A percentile compares a stretch with the other conserved stretches of the same genome.
Conservation (phyloP, 2,329 filamentous ascomycete species). For the Xylaria digitata region DNA sequence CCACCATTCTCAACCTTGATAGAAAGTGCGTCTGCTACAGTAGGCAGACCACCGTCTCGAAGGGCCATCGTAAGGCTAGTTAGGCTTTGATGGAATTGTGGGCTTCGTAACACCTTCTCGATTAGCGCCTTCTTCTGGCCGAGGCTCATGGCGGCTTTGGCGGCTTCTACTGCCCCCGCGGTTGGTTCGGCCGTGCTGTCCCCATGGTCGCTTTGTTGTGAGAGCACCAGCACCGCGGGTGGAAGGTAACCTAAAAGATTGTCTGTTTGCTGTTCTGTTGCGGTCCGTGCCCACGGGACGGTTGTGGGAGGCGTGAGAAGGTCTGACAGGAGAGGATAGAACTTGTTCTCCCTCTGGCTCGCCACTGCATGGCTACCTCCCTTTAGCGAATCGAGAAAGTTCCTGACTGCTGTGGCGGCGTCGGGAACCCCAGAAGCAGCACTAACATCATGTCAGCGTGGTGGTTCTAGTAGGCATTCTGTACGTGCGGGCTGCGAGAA, state of each 20-base stretch:
- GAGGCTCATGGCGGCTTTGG: conserved; percentile 77
- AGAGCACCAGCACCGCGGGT: conserved; percentile 79
- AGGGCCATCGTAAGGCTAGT: conserved; percentile 87
- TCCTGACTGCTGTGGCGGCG: conserved; percentile 82
- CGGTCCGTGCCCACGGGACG: conserved; percentile 76
- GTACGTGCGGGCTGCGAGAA: conserved; percentile 31
- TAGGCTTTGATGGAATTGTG: conserved; percentile 90
- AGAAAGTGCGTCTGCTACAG: conserved; percentile 85
- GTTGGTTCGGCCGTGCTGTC: conserved; percentile 72
- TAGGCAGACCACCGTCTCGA: conserved; percentile 89
- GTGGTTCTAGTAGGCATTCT: conserved; percentile 19
- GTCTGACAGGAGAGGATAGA: conserved; percentile 87
- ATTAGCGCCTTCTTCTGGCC: conserved; percentile 84
- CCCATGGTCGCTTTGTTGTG: conserved; percentile 72
- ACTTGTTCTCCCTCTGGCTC: conserved; percentile 64
- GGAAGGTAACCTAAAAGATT: conserved; percentile 82
- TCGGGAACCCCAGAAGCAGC: conserved; percentile 70
- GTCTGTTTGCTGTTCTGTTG: conserved; percentile 75
- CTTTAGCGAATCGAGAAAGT: conserved; percentile 86
- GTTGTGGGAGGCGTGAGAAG: conserved; percentile 83
- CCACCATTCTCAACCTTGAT: conserved; percentile 88
- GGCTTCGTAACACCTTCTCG: conserved; percentile 84
- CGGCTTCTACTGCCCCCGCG: conserved; percentile 75
- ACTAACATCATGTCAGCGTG: conserved; percentile 65
- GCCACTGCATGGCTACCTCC: conserved; percentile 60